phyloP scores from a whole-genome alignment of 495 filamentous ascomycete species.

The Aspergillus nanangensis region DNA sequence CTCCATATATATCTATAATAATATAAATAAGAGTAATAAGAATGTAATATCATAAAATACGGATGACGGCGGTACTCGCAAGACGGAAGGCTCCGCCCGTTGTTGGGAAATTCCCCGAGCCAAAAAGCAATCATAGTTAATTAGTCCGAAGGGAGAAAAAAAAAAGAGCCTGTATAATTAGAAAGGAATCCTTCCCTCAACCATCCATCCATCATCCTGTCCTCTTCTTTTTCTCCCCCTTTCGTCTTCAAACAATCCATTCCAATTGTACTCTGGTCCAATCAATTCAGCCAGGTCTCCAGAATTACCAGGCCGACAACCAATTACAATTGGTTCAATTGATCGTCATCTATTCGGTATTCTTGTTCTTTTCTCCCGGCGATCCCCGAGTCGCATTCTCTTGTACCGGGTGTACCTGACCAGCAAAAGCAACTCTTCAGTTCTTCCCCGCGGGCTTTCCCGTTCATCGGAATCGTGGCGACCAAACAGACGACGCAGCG shows the following conservation, averaged over 20 bases:
- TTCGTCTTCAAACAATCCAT: not conserved
- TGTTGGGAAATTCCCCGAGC: not conserved
- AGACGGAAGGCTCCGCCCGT: constrained; percentile 20
- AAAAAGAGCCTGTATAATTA: constrained; percentile 1
- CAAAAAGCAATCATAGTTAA: not conserved
- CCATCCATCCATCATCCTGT: not conserved
- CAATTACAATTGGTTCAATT: no score
- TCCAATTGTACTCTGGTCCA: not conserved
- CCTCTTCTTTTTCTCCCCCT: not conserved
- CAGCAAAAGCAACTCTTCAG: not conserved
- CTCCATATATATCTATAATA: not conserved
- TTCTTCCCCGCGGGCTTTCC: constrained; percentile 35
- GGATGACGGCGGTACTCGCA: not conserved
- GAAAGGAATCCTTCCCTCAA: no score
- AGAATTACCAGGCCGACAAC: not conserved
- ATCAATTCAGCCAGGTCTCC: not conserved
- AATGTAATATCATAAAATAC: not conserved
- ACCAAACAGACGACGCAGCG: constrained; percentile 57
- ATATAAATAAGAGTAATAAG: not conserved
- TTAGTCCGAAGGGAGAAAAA: not conserved
- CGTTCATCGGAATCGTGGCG: constrained; percentile 47
- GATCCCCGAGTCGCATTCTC: constrained; percentile 24
- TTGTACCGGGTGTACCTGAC: not conserved
- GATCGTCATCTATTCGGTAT: no score
- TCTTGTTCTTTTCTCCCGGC: no score